A percentile compares a stretch with the other conserved stretches of the same genome.
Evolutionary conservation across 2,329 filamentous ascomycete genomes (phyloP).

Genomic region (Orbilia quercus): DNA sequence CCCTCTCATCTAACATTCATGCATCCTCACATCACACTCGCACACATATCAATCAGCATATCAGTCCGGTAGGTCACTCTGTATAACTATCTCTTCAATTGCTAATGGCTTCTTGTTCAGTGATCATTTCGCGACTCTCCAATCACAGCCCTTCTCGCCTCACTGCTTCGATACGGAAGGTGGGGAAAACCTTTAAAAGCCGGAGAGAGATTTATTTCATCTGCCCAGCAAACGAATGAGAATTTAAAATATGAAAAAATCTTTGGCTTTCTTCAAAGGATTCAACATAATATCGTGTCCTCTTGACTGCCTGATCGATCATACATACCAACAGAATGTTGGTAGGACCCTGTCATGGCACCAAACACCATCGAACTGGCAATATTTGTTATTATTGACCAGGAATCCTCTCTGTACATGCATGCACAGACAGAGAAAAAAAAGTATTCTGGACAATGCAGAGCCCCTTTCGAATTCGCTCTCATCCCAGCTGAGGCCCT

Average conservation of each 20-base stretch:
- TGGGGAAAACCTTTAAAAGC: constrained; percentile 37
- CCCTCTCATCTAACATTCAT: too few relatives aligned
- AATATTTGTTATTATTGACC: constrained; percentile 47
- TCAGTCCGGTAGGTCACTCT: too few relatives aligned
- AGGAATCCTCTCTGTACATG: constrained; percentile 20
- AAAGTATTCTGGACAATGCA: too few relatives aligned
- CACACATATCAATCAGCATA: too few relatives aligned
- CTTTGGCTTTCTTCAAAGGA: neutral
- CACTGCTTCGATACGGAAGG: constrained; percentile 45
- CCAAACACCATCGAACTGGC: constrained; percentile 30
- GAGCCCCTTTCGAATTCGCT: constrained; percentile 23
- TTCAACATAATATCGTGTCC: neutral
- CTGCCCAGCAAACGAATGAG: neutral
- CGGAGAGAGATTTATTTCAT: too few relatives aligned
- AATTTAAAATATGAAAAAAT: neutral
- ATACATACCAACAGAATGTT: neutral
- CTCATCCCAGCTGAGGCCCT: constrained; percentile 20
- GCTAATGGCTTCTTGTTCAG: constrained; percentile 12
- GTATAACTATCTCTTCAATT: too few relatives aligned
- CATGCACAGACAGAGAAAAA: constrained; percentile 15
- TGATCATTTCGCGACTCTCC: constrained; percentile 40
- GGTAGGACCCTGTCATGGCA: constrained; percentile 24
- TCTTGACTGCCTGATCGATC: constrained; percentile 2
- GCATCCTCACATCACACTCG: too few relatives aligned
- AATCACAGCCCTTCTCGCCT: constrained; percentile 35